phyloP scores from a whole-genome alignment of 1,284 basidiomycete genomes.

The Tausonia pullulans region DNA sequence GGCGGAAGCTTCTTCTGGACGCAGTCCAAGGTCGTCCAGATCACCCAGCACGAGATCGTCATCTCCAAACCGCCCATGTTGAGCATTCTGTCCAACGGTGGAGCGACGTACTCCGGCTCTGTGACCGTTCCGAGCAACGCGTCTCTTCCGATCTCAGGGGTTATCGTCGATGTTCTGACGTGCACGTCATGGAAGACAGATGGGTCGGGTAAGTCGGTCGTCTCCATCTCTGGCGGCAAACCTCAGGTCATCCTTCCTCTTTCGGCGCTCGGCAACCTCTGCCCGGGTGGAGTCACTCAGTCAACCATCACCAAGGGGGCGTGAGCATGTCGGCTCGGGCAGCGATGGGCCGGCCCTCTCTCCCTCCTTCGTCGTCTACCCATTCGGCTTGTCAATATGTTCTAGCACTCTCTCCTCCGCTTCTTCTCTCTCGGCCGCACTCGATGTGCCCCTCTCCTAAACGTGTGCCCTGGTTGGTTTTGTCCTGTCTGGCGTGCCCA shows the following conservation, averaged over 20 bases:
- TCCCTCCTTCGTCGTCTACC: background rate
- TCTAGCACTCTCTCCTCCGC: too few species aligned
- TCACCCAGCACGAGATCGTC: slow-evolving; percentile 42
- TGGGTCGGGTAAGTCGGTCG: background rate
- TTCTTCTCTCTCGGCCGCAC: too few species aligned
- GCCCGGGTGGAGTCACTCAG: slow-evolving; percentile 12
- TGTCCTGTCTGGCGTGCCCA: too few species aligned
- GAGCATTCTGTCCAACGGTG: slow-evolving; percentile 53
- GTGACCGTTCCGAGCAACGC: slow-evolving; percentile 4
- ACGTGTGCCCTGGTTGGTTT: too few species aligned
- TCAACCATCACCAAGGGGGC: slow-evolving; percentile 1
- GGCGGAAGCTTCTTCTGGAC: background rate
- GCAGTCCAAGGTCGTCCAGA: slow-evolving; percentile 39
- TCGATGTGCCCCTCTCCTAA: too few species aligned
- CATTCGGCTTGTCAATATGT: too few species aligned
- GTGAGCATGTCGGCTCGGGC: too few species aligned
- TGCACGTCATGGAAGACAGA: slow-evolving; percentile 16
- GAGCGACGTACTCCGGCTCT: slow-evolving; percentile 24
- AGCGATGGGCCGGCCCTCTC: background rate
- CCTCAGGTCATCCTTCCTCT: slow-evolving; percentile 13
- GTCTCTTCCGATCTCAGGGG: background rate
- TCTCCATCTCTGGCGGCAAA: slow-evolving; percentile 8
- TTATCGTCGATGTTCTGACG: slow-evolving; percentile 12
- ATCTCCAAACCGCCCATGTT: slow-evolving; percentile 56
- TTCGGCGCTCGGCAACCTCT: slow-evolving; percentile 7